phyloP scores from a whole-genome alignment of 176 grass and related monocot genomes.

The Oryza coarctata region DNA sequence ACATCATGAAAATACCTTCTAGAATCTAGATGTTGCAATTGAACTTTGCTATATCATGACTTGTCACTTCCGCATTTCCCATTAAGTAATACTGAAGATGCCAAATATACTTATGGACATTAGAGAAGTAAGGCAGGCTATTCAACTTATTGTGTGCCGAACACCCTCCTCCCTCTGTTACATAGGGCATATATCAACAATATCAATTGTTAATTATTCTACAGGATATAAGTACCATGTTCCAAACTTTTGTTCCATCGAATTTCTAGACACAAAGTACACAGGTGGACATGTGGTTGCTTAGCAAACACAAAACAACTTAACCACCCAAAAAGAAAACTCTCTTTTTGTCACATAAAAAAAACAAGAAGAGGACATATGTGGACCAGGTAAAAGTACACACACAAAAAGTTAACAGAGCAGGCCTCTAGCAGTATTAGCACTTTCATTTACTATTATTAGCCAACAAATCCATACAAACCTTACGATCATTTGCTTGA shows the following conservation, averaged over 20 bases:
- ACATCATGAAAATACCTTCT: not conserved
- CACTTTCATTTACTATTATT: not conserved
- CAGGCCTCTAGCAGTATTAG: not conserved
- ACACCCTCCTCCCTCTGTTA: not conserved
- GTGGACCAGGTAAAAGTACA: not conserved
- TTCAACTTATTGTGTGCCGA: not conserved
- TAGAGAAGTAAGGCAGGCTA: not conserved
- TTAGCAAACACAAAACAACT: not conserved
- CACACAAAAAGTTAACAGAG: not conserved
- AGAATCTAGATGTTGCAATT: not conserved
- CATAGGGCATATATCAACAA: not conserved
- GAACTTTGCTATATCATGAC: not conserved
- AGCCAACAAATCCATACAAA: conserved; percentile 39
- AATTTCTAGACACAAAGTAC: not conserved
- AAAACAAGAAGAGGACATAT: not conserved
- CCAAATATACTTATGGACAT: not conserved
- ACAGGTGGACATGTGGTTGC: not conserved
- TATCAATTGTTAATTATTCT: conserved; percentile 2
- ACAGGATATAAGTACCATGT: conserved; percentile 3
- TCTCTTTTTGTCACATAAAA: not conserved
- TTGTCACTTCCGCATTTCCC: not conserved
- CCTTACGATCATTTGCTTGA: conserved; percentile 66
- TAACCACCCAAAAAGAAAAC: conserved; percentile 8
- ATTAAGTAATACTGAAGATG: conserved; percentile 16
- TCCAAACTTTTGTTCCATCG: conserved; percentile 5